These are phyloP conservation scores for Taphrina confusa DNA, from an alignment of 1,139 yeast species.

Conservation along the genomic window DNA sequence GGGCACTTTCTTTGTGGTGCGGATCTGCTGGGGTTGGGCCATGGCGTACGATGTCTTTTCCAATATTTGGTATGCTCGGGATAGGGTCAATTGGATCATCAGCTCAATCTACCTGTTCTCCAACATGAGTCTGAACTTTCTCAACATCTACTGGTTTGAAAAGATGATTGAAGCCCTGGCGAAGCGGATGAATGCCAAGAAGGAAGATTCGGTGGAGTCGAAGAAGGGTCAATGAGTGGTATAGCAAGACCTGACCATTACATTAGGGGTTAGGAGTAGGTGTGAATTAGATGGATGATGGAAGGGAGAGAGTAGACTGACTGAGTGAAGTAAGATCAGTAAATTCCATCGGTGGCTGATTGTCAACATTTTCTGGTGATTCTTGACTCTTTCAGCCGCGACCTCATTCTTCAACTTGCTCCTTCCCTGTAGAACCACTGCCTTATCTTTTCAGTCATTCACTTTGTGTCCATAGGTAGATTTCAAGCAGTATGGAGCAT, in stretches of 20 bases:
- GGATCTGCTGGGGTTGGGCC: constrained; percentile 88
- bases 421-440: too few relatives aligned
- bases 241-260: background rate
- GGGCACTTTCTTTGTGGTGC: constrained; percentile 67
- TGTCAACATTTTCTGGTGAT: too few relatives aligned
- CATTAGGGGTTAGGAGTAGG: too few relatives aligned
- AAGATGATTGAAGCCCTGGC: constrained; percentile 78
- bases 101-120: constrained; percentile 59
- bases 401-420: too few relatives aligned
- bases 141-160: constrained; percentile 66
- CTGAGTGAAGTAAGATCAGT: too few relatives aligned
- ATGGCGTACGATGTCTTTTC: constrained; percentile 54
- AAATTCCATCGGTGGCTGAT: too few relatives aligned
- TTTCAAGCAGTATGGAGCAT: background rate
- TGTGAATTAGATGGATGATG: too few relatives aligned
- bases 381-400: too few relatives aligned
- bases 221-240: constrained; percentile 5
- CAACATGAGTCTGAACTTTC: constrained; percentile 63
- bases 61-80: constrained; percentile 8
- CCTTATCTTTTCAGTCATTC: too few relatives aligned
- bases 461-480: too few relatives aligned
- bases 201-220: background rate
- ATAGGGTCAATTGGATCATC: constrained; percentile 46
- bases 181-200: constrained; percentile 33
- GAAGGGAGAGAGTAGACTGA: too few relatives aligned